Evolutionary conservation across 441 rosid genomes (phyloP).

Genomic region (Eruca vesicaria): DNA sequence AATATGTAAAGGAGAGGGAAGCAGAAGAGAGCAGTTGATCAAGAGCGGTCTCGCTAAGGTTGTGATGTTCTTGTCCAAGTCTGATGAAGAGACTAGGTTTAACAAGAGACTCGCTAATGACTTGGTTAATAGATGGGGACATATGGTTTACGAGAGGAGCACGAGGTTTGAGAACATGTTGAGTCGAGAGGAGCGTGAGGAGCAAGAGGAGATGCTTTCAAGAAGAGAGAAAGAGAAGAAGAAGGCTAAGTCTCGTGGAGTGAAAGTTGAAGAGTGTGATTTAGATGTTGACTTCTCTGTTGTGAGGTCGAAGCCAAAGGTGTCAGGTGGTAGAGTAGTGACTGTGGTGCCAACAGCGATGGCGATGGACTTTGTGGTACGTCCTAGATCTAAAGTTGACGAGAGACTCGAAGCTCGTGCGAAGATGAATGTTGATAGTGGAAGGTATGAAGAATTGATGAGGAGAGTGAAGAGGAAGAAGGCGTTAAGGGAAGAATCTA

Average conservation of each 20-base stretch:
- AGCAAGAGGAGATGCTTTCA: constrained; percentile 33
- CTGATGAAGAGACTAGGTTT: constrained; percentile 80
- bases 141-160: constrained; percentile 79
- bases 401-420: constrained; percentile 57
- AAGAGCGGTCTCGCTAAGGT: constrained; percentile 93
- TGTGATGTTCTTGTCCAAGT: constrained; percentile 81
- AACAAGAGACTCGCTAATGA: constrained; percentile 85
- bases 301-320: constrained; percentile 51
- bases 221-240: constrained; percentile 62
- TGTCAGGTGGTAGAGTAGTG: constrained; percentile 34
- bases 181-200: constrained; percentile 51
- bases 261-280: constrained; percentile 65
- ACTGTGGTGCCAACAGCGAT: constrained; percentile 66
- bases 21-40: constrained; percentile 75
- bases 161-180: constrained; percentile 85
- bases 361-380: constrained; percentile 70
- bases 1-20: constrained; percentile 47
- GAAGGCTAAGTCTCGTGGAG: constrained; percentile 21
- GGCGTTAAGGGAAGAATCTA: constrained; percentile 37
- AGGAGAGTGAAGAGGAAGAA: constrained; percentile 62
- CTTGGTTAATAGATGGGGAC: constrained; percentile 86
- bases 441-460: constrained; percentile 33
- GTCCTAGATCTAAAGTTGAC: constrained; percentile 74
- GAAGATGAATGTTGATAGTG: constrained; percentile 16
- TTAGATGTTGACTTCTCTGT: constrained; percentile 56